Base-by-base conservation (phyloP, 805 yeast genomes). In the Middelhovenomyces tepae region DNA sequence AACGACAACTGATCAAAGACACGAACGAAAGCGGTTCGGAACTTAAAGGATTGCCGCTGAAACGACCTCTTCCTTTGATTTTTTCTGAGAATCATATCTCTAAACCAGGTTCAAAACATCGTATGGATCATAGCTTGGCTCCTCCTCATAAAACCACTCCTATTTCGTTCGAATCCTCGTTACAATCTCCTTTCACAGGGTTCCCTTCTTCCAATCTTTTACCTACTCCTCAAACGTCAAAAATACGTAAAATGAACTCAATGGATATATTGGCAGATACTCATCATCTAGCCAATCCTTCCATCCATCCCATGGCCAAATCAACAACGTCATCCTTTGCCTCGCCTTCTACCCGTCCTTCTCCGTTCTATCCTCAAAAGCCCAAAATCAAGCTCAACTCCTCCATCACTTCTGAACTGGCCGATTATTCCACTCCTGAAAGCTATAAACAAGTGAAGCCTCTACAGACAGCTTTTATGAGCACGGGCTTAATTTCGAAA, bases 401-500 rank as follows among this genome's bases (percentile, higher is more conserved):
- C 6, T 34, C 43, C 16, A 27, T 42, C 28, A 37, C 36, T 16
- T 39, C 40, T 7, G 39, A 40, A 19, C 19, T 32, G 10, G 5
- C 39, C 7, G 53, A 52, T n/a, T 61, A 60, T 36, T 47, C 55
- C 21, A 69, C 78, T 0, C 76, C 80, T 1, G 73, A 67, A 24
- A 62, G 69, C 10, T 82, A 78, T 55, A 71, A 74, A 42, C 71
- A 74, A 30, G 91, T 81, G 15, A 81, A 79, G 50, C 95, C 95
- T 2, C 64, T 84, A 24, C 94, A 83, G 52, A 78, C 87, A 0
- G 94, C 91, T 10, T 84, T 84, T 55, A 67, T 73, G 52, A 71
- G 87, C 2, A 61, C 82, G 0, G 95, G 95, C 0, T 59, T 84
- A 22, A 56, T 77, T 38, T 73, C 79, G 23, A 76, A 76, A 53